Base-by-base conservation (phyloP, 495 filamentous ascomycete genomes). In the Podospora bellae-mahoneyi region DNA sequence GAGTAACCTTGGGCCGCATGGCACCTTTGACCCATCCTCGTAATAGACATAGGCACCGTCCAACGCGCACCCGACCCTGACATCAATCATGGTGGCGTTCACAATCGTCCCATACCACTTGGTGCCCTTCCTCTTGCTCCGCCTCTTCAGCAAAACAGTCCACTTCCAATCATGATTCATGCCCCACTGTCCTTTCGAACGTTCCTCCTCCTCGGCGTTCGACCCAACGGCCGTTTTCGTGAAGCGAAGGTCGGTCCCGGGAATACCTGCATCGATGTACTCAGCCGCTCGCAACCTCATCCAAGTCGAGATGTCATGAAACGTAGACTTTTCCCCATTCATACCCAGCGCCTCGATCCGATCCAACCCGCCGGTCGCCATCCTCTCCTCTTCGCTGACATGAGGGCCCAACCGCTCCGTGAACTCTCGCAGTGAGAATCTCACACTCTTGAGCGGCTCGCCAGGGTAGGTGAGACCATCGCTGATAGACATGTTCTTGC, bases 21-120 rank as follows among this genome's bases (percentile, higher is more conserved):
- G 63, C 20, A 65, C 39, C 9, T 18, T 57, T n/a, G 63, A 55
- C 10, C 63, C 63, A 57, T 65, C 63, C 30, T 65, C 55, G 44
- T 65, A 65, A 16, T 65, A 65, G 15, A 65, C 63, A 16, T 55
- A 13, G 55, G 63, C 63, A n/a, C 63, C 63, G n/a, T 65, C 63
- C 15, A 65, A 16, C 13, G 0, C 5, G 19, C 10, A 9, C 1
- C 63, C 63, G 9, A 65, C 63, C 9, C 63, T 55, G 16, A 65
- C 16, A 30, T 65, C 63, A 34, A 65, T 65, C 26, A 18, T 65
- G 39, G 4, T 16, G 4, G 63, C 63, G 20, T 18, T n/a, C 6
- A 65, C 54, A 5, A 65, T 16, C 2, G 18, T 15, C 2, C 63
- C 63, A 10, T 48, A 5, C 39, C 39, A 48, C 2, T 48, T 48